phyloP scores from a whole-genome alignment of 2,329 filamentous ascomycete species.

The Cercospora sesami region DNA sequence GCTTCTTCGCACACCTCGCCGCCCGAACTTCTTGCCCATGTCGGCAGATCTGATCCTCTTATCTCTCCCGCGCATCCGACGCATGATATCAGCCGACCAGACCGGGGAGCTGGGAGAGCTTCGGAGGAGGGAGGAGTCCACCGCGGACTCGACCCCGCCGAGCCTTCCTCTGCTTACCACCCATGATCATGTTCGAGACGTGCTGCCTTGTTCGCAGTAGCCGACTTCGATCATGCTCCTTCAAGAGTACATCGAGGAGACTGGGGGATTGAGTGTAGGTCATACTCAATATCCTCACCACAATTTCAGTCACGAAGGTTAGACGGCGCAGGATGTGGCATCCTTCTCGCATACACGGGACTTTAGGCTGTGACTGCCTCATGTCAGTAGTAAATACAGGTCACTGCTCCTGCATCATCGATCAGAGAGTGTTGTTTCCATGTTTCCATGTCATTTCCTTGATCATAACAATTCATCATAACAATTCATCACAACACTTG shows the following conservation, averaged over 20 bases:
- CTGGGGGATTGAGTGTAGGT: not conserved
- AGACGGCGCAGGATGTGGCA: not conserved
- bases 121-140: not conserved
- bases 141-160: not conserved
- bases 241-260: not conserved
- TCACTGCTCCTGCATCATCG: not conserved
- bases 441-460: not conserved
- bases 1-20: not conserved
- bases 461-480: not conserved
- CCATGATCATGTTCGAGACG: not conserved
- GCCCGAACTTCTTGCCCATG: not conserved
- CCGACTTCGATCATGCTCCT: not conserved
- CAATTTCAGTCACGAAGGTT: not conserved
- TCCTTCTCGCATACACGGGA: not conserved
- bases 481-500: not conserved
- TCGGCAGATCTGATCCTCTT: not conserved
- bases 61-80: not conserved
- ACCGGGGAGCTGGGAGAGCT: not conserved
- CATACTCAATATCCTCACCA: not conserved
- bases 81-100: not conserved
- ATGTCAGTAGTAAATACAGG: not conserved
- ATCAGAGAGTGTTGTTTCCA: not conserved
- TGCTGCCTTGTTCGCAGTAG: not conserved
- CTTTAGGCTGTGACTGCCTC: not conserved
- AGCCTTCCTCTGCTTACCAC: not conserved